Evolutionary conservation across 2,329 filamentous ascomycete genomes (phyloP).

Genomic region (Cucurbitaria berberidis): DNA sequence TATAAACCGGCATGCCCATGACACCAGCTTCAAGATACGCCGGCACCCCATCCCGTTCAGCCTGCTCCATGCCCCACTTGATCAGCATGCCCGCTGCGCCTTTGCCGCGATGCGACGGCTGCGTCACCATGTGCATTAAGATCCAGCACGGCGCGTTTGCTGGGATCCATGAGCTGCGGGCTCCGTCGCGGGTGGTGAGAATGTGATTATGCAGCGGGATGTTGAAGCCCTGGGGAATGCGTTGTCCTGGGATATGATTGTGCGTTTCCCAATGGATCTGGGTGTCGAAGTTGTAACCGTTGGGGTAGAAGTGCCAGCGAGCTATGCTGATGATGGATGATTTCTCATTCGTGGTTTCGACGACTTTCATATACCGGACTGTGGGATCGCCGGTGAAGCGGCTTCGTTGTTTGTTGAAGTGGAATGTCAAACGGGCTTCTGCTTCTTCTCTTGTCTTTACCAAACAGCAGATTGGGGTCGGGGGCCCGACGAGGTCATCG

Average conservation of each 20-base stretch:
- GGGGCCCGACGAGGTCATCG: constrained; percentile 12
- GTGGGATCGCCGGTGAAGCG: constrained; percentile 11
- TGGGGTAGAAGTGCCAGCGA: constrained; percentile 14
- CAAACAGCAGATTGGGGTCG: constrained; percentile 7
- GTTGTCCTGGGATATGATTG: neutral
- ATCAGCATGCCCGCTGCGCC: constrained; percentile 44
- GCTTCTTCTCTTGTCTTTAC: constrained; percentile 12
- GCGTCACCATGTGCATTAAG: constrained; percentile 26
- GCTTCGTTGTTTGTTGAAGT: constrained; percentile 9
- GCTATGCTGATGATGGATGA: constrained; percentile 9
- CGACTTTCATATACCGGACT: constrained; percentile 12
- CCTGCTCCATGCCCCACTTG: constrained; percentile 41
- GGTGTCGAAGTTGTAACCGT: constrained; percentile 6
- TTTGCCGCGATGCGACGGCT: constrained; percentile 42
- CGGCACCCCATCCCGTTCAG: constrained; percentile 43
- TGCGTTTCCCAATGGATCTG: constrained; percentile 12
- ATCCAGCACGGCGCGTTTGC: constrained; percentile 8
- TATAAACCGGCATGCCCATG: constrained; percentile 46
- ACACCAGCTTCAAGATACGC: constrained; percentile 47
- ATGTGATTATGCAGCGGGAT: constrained; percentile 10
- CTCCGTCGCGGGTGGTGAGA: constrained; percentile 5
- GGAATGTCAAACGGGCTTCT: constrained; percentile 3
- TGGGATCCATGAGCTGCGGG: constrained; percentile 6
- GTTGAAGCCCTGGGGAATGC: constrained; percentile 7
- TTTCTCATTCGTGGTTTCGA: neutral